phyloP scores from a whole-genome alignment of 1,284 basidiomycete species.

The Gymnopus androsaceus region DNA sequence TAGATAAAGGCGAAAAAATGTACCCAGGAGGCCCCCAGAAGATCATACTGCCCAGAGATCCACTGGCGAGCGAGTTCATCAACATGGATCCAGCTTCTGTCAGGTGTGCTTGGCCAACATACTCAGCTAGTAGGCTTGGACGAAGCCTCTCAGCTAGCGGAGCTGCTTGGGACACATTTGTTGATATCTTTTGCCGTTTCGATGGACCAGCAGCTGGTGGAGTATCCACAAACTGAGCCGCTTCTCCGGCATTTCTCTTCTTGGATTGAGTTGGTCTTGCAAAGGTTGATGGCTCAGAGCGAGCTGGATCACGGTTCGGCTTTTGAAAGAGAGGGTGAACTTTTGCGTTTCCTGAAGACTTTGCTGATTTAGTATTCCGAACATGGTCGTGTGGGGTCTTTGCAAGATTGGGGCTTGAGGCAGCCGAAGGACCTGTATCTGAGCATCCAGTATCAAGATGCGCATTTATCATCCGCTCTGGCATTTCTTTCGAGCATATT shows the following conservation, averaged over 20 bases:
- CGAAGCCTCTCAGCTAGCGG: conserved; percentile 71
- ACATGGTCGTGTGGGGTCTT: not conserved
- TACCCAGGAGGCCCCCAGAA: conserved; percentile 79
- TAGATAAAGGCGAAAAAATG: conserved; percentile 26
- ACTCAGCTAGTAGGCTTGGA: conserved; percentile 60
- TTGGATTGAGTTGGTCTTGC: not conserved
- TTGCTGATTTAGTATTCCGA: not conserved
- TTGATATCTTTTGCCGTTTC: conserved; percentile 16
- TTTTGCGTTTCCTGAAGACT: not conserved
- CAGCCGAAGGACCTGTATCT: not conserved
- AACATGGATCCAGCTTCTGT: conserved; percentile 56
- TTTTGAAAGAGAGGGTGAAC: conserved; percentile 16
- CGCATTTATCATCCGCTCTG: conserved; percentile 13
- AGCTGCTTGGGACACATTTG: conserved; percentile 37
- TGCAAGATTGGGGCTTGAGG: not conserved
- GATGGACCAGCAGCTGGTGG: not conserved
- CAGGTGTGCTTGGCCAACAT: conserved; percentile 70
- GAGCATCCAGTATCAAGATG: conserved; percentile 17
- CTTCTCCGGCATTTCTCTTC: conserved; percentile 11
- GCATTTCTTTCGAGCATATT: conserved; percentile 17
- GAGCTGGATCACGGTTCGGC: not conserved
- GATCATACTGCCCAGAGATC: conserved; percentile 60
- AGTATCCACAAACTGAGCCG: not conserved
- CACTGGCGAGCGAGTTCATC: conserved; percentile 47
- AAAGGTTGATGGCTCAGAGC: not conserved